A percentile compares a stretch with the other conserved stretches of the same genome.
These are phyloP conservation scores for Marasmius fiardii DNA, from an alignment of 1,284 basidiomycete species.

Conservation along the genomic window DNA sequence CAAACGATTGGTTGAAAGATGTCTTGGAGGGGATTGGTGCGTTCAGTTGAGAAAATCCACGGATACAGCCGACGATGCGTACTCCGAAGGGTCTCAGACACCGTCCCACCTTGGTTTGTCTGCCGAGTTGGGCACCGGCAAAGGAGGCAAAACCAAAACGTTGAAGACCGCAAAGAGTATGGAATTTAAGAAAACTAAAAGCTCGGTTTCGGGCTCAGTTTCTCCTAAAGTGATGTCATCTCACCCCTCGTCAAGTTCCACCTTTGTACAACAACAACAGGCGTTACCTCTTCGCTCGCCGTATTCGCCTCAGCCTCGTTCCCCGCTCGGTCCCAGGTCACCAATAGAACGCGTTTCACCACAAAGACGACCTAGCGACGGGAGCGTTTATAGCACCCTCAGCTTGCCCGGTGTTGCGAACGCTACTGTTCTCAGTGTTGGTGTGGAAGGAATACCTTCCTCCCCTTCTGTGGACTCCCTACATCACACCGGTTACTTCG, in stretches of 20 bases:
- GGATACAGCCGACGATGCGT: conserved; percentile 25
- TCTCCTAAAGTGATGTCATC: not conserved
- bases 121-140: not conserved
- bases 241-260: not conserved
- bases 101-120: not conserved
- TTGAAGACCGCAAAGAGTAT: conserved; percentile 63
- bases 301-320: not conserved
- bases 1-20: conserved; percentile 88
- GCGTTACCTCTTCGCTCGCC: not conserved
- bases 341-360: not conserved
- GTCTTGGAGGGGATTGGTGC: conserved; percentile 87
- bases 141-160: conserved; percentile 31
- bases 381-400: not conserved
- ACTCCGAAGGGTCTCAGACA: conserved; percentile 24
- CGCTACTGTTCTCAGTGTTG: not conserved
- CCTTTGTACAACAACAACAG: conserved; percentile 1
- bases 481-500: not conserved
- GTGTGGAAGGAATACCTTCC: not conserved
- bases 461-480: not conserved
- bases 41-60: conserved; percentile 50
- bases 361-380: not conserved
- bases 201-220: not conserved
- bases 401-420: conserved; percentile 2
- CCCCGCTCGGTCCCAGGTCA: not conserved
- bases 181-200: conserved; percentile 38